Evolutionary conservation across 2,329 filamentous ascomycete genomes (phyloP).

Genomic region (Arthrinium phaeospermum): DNA sequence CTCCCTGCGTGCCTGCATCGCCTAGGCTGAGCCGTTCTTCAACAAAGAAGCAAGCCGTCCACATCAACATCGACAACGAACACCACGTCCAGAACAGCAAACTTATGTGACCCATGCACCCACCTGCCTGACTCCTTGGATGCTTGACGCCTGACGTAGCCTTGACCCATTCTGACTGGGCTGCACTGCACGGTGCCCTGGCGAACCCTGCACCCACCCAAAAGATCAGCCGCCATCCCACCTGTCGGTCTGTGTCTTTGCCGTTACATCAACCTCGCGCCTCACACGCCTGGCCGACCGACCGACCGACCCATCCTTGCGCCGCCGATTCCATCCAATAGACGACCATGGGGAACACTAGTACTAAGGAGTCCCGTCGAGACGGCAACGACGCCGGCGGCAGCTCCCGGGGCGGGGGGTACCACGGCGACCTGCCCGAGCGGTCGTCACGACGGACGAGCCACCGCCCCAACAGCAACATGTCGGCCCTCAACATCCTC

Average conservation of each 20-base stretch:
- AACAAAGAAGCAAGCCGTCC: background rate
- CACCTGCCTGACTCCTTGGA: slow-evolving; percentile 7
- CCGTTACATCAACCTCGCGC: background rate
- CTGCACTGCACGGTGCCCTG: background rate
- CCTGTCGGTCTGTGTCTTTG: background rate
- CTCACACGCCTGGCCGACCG: background rate
- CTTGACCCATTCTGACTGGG: slow-evolving; percentile 4
- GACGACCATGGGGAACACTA: slow-evolving; percentile 34
- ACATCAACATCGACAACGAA: background rate
- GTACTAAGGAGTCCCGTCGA: slow-evolving; percentile 33
- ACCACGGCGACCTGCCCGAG: slow-evolving; percentile 31
- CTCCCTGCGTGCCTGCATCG: background rate
- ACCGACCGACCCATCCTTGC: slow-evolving; percentile 5
- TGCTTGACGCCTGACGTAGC: slow-evolving; percentile 3
- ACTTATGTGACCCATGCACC: slow-evolving; percentile 3
- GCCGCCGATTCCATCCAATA: too few species aligned
- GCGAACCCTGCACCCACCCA: background rate
- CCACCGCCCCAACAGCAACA: slow-evolving; percentile 50
- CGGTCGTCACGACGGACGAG: slow-evolving; percentile 34
- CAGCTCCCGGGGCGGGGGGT: slow-evolving; percentile 28
- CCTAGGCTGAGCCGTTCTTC: background rate
- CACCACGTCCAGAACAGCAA: background rate
- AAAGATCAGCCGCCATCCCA: background rate
- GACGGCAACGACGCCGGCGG: slow-evolving; percentile 30
- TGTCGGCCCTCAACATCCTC: slow-evolving; percentile 49